Evolutionary conservation across 768 basidiomycete genomes (phyloP).

Genomic region (Boletellus ananiceps): DNA sequence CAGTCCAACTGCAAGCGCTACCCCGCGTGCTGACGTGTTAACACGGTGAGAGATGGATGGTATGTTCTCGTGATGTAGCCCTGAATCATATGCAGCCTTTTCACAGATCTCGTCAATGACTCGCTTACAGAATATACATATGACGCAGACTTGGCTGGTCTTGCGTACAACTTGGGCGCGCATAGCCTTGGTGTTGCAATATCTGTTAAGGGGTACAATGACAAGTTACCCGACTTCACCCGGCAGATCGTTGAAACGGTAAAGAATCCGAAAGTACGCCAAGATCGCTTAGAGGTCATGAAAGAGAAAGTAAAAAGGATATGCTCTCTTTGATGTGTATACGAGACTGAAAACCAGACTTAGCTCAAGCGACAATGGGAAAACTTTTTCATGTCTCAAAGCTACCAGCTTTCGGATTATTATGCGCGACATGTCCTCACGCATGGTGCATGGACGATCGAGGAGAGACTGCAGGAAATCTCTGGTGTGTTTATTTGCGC

Average conservation of each 20-base stretch:
- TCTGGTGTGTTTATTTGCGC: conserved; percentile 45
- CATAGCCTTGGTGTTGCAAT: conserved; percentile 65
- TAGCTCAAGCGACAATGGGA: conserved; percentile 75
- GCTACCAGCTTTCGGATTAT: conserved; percentile 75
- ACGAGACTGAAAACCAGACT: not conserved
- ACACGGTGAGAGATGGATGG: conserved; percentile 49
- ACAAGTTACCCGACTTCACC: conserved; percentile 76
- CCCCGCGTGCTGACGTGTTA: conserved; percentile 67
- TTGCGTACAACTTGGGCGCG: conserved; percentile 64
- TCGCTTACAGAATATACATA: conserved; percentile 88
- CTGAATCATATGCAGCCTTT: conserved; percentile 47
- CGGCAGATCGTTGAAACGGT: conserved; percentile 67
- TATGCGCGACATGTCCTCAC: conserved; percentile 68
- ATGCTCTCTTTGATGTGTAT: not conserved
- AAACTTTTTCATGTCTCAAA: conserved; percentile 85
- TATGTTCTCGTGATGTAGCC: not conserved
- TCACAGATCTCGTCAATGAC: conserved; percentile 81
- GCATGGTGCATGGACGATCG: conserved; percentile 67
- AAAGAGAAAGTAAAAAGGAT: conserved; percentile 66
- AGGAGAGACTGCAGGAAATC: conserved; percentile 75
- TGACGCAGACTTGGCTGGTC: conserved; percentile 87
- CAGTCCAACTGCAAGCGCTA: conserved; percentile 55
- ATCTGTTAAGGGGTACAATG: conserved; percentile 81
- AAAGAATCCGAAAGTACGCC: conserved; percentile 56
- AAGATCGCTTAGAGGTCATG: conserved; percentile 74